Conservation (phyloP, 2,329 filamentous ascomycete species). For the Cytospora schulzeri region DNA sequence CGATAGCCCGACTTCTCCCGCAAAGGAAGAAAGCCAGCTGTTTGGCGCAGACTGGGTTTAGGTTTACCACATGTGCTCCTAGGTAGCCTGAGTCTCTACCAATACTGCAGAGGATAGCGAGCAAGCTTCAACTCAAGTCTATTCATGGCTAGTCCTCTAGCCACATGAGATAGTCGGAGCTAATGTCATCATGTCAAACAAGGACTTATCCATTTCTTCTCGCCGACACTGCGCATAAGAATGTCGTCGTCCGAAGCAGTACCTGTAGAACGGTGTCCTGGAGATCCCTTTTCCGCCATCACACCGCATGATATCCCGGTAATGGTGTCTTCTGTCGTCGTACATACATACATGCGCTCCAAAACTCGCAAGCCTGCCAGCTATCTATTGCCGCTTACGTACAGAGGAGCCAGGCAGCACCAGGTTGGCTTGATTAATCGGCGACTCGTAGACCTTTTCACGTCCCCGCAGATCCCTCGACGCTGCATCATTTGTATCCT, state of each 20-base stretch:
- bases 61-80: too few species aligned
- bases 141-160: constrained; percentile 18
- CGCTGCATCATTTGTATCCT: not conserved
- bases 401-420: too few species aligned
- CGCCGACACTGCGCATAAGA: constrained; percentile 5
- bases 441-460: not conserved
- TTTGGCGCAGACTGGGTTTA: too few species aligned
- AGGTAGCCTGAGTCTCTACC: too few species aligned
- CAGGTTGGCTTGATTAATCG: not conserved
- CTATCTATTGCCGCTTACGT: not conserved
- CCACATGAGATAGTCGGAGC: constrained; percentile 17
- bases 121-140: too few species aligned
- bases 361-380: not conserved
- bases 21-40: too few species aligned
- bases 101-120: too few species aligned
- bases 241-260: not conserved
- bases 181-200: constrained; percentile 11
- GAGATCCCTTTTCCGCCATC: not conserved
- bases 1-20: not conserved
- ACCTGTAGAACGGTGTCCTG: not conserved
- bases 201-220: constrained; percentile 7
- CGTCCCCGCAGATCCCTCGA: not conserved
- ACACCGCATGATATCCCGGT: not conserved
- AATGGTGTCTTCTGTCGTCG: not conserved
- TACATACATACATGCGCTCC: not conserved